A percentile compares a stretch with the other conserved stretches of the same genome.
Evolutionary conservation across 495 filamentous ascomycete genomes (phyloP).

Genomic region (Penicillium verhagenii): DNA sequence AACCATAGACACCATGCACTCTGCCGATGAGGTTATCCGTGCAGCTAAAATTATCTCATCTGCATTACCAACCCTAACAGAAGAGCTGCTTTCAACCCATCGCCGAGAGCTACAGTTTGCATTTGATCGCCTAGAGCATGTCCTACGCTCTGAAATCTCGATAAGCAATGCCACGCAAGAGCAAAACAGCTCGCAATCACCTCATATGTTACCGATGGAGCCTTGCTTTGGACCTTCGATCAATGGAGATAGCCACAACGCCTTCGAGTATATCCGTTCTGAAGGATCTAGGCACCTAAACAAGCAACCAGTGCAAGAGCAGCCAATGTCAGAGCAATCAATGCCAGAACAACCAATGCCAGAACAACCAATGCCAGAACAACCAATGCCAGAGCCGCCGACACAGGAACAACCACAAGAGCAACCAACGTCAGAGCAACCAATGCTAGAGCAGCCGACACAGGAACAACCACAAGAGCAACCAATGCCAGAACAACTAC

Average conservation of each 20-base stretch:
- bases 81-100: background rate
- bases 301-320: background rate
- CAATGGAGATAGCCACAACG: too few relatives aligned
- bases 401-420: too few relatives aligned
- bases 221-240: too few relatives aligned
- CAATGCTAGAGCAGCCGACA: too few relatives aligned
- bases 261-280: too few relatives aligned
- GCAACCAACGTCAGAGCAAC: too few relatives aligned
- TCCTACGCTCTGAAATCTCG: background rate
- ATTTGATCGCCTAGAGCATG: background rate
- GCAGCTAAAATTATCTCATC: background rate
- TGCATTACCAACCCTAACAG: background rate
- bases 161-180: too few relatives aligned
- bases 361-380: background rate
- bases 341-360: constrained; percentile 5
- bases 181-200: too few relatives aligned
- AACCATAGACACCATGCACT: background rate
- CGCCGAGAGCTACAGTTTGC: background rate
- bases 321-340: background rate
- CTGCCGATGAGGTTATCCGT: background rate
- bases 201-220: too few relatives aligned
- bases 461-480: too few relatives aligned
- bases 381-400: constrained; percentile 11
- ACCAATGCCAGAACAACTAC: too few relatives aligned
- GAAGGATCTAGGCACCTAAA: too few relatives aligned